Conservation (phyloP, 306 rosid species). For the Parietaria judaica region DNA sequence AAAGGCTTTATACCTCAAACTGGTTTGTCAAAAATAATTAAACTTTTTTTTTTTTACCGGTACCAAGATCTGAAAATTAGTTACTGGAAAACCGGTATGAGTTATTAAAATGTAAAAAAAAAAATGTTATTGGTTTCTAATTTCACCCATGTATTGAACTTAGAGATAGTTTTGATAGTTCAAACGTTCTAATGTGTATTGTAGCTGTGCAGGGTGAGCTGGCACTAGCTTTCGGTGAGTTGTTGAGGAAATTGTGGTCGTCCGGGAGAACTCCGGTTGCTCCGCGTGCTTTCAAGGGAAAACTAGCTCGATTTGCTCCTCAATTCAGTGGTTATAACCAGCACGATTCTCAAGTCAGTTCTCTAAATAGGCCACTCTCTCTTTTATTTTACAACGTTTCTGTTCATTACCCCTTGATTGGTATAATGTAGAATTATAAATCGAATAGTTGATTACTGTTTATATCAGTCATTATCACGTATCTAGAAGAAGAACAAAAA, state of each 20-base stretch:
- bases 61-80: too few species aligned
- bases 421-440: neutral
- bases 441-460: neutral
- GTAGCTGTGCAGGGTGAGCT: conserved; percentile 79
- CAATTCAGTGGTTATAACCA: conserved; percentile 98
- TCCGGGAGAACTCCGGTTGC: conserved; percentile 72
- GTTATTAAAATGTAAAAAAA: too few species aligned
- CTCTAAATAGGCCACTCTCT: conserved; percentile 13
- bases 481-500: neutral
- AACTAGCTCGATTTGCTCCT: conserved; percentile 94
- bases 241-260: conserved; percentile 95
- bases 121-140: too few species aligned
- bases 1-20: neutral
- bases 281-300: conserved; percentile 91
- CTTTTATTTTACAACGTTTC: conserved; percentile 9
- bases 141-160: neutral
- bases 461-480: neutral
- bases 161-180: conserved; percentile 10
- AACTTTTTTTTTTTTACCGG: too few species aligned
- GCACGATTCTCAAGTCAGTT: conserved; percentile 96
- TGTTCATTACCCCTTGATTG: conserved; percentile 1
- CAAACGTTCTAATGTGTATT: conserved; percentile 18
- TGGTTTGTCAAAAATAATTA: too few species aligned
- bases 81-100: too few species aligned
- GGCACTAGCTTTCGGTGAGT: conserved; percentile 90